Conservation (phyloP, 202 grass and related monocot species). For the Elaeis oleifera region DNA sequence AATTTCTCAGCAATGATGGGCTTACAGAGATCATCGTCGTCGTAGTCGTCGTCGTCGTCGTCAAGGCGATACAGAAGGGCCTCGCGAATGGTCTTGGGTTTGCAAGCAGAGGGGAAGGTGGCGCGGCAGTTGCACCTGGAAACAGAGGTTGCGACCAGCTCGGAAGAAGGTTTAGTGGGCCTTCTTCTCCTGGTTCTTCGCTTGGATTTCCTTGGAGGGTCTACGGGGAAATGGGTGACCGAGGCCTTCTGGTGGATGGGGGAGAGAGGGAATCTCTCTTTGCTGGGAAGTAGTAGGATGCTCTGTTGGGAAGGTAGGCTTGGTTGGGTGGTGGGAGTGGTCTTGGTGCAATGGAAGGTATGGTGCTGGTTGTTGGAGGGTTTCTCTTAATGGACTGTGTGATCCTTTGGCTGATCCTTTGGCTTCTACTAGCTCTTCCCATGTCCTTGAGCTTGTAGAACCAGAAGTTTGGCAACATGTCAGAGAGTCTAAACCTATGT, state of each 20-base stretch:
- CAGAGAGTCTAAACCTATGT: background rate
- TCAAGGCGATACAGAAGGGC: too few species aligned
- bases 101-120: too few species aligned
- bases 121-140: background rate
- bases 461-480: constrained; percentile 1
- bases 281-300: constrained; percentile 71
- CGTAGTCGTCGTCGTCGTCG: constrained; percentile 7
- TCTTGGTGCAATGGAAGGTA: constrained; percentile 16
- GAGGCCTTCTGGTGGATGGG: constrained; percentile 25
- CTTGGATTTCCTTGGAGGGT: constrained; percentile 1
- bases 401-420: background rate
- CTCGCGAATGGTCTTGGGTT: too few species aligned
- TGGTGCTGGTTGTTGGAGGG: background rate
- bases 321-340: background rate
- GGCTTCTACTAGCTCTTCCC: background rate
- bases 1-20: constrained; percentile 17
- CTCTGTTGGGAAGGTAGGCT: constrained; percentile 46
- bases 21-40: background rate
- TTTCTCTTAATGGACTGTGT: too few species aligned
- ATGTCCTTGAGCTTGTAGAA: constrained; percentile 5
- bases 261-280: constrained; percentile 33
- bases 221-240: constrained; percentile 13
- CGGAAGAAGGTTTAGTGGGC: constrained; percentile 2
- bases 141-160: constrained; percentile 5
- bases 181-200: background rate